Evolutionary conservation across 1,284 basidiomycete species (phyloP), one percentile per base, ranked within the genome.

Genomic region (Puccinia hordei): DNA sequence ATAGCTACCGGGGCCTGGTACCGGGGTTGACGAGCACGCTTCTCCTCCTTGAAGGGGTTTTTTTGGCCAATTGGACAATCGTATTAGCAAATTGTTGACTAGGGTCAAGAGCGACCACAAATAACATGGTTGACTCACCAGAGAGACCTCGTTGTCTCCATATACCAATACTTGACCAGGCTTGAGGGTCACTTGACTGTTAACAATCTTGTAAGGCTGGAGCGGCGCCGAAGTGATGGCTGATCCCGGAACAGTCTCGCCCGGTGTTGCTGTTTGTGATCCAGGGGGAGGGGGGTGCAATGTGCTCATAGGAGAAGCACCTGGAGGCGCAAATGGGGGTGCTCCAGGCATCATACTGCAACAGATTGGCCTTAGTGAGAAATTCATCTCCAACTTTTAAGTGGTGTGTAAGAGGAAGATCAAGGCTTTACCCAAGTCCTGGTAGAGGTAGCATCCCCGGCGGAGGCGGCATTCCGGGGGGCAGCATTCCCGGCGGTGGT

Each of bases 121-220:
- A 79, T 63, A 65, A 71, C 57, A 30, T 49, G 78, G 41, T 59
- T 24, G 51, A 88, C 90, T 77, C 82, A 92, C 91, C 13, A 91
- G 90, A 81, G 89, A 90, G 84, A 92, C 92, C 83, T 93, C 93
- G 0, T 92, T 87, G 84, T 93, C 91, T 27, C 87, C 86, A 85
- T 90, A 92, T 84, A 93, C 91, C 69, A 93, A 87, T n/a, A 89
- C 87, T 8, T 91, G 92, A 13, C 88, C 87, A 84, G 93, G 92
- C 88, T 93, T 93, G 85, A 92, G 90, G 2, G 79, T 82, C 61
- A 82, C 81, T 90, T 63, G 88, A 87, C 82, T 90, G 84, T 30
- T 88, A 85, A 44, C 89, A 87, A 84, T 90, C 88, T 13, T 91
- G 90, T 81, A 83, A 2, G 81, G 82, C 53, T 72, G 33, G 91